These are phyloP conservation scores for Boletus fagicola DNA, from an alignment of 768 basidiomycete species.

Conservation along the genomic window DNA sequence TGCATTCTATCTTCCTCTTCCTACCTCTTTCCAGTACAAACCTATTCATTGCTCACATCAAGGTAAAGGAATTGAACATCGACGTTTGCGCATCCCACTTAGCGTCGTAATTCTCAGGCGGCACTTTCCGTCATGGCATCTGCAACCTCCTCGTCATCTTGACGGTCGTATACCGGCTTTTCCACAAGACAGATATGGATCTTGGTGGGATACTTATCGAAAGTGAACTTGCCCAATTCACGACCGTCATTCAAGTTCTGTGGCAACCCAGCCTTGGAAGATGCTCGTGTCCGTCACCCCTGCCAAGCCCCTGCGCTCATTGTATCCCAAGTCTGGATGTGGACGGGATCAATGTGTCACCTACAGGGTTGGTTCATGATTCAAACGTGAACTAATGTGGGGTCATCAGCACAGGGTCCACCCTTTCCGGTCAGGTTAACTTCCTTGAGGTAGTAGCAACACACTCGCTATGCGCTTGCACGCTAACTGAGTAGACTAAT, in stretches of 20 bases:
- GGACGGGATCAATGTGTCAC: background rate
- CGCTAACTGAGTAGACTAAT: background rate
- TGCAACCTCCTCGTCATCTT: slow-evolving; percentile 24
- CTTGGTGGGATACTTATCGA: background rate
- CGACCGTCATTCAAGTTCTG: slow-evolving; percentile 11
- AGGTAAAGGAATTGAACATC: slow-evolving; percentile 10
- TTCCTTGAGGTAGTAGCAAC: background rate
- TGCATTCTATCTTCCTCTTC: slow-evolving; percentile 13
- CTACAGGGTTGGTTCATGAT: slow-evolving; percentile 1
- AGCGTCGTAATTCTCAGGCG: slow-evolving; percentile 7
- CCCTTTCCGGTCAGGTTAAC: background rate
- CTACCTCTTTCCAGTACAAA: background rate
- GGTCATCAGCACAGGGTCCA: background rate
- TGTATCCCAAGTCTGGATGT: background rate
- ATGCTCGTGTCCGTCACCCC: background rate
- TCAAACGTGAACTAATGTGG: background rate
- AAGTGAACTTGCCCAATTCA: slow-evolving; percentile 13
- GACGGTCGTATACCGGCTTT: slow-evolving; percentile 14
- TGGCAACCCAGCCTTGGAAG: background rate
- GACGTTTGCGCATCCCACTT: background rate
- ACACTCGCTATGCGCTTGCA: too few species aligned
- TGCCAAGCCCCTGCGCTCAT: background rate
- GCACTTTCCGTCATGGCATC: slow-evolving; percentile 21
- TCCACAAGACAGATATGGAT: slow-evolving; percentile 6
- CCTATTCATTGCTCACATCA: slow-evolving; percentile 19